Conservation (phyloP, 768 basidiomycete genomes). For the Boletus sp. region DNA sequence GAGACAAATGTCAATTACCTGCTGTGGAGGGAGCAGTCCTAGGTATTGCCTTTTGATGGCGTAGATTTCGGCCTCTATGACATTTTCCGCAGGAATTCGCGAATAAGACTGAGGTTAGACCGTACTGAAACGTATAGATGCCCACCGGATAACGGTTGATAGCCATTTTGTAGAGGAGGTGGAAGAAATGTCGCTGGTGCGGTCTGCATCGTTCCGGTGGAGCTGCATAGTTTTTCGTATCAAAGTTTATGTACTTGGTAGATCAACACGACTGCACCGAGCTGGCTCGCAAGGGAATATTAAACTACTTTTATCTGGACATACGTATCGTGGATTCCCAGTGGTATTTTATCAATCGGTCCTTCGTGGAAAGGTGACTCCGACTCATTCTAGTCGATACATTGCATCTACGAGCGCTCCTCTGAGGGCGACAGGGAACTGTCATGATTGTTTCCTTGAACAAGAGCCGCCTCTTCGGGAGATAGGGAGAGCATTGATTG, state of each 20-base stretch:
- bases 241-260: constrained; percentile 49
- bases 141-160: constrained; percentile 36
- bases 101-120: constrained; percentile 12
- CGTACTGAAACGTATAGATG: constrained; percentile 23
- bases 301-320: constrained; percentile 4
- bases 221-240: constrained; percentile 71
- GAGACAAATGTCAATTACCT: constrained; percentile 79
- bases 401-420: not conserved
- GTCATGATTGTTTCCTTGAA: constrained; percentile 2
- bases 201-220: constrained; percentile 58
- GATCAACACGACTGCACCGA: not conserved
- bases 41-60: constrained; percentile 73
- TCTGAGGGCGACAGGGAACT: constrained; percentile 2
- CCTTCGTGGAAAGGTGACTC: not conserved
- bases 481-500: constrained; percentile 57
- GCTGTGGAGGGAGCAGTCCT: constrained; percentile 58
- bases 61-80: constrained; percentile 43
- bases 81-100: constrained; percentile 27
- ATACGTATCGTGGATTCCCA: not conserved
- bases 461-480: constrained; percentile 45
- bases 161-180: constrained; percentile 35
- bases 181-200: constrained; percentile 37
- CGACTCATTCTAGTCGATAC: not conserved
- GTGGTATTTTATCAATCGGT: not conserved
- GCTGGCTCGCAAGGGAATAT: constrained; percentile 3